Percentiles rank a stretch among this genome's conserved stretches.
Conservation (phyloP, 352 stramenopile species). For the Elongisporangium senticosum region DNA sequence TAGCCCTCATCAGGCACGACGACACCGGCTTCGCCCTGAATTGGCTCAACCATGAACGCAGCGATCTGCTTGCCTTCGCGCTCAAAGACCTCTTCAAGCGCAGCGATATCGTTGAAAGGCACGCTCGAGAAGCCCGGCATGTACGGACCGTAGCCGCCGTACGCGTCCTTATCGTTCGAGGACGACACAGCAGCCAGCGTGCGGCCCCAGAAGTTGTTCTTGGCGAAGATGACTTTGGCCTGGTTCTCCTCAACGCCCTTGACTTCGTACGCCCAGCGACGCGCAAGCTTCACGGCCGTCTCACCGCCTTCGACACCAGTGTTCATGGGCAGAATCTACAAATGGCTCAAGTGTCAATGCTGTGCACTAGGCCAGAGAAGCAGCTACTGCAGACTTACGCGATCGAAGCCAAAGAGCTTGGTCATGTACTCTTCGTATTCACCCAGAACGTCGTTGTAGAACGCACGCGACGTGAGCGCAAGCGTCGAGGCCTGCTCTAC, state of each 20-base stretch:
- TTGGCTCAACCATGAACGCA: constrained; percentile 99
- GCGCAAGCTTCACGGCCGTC: constrained; percentile 96
- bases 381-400: constrained; percentile 27
- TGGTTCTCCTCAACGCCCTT: constrained; percentile 93
- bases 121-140: constrained; percentile 95
- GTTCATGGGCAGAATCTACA: constrained; percentile 97
- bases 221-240: constrained; percentile 93
- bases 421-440: constrained; percentile 98
- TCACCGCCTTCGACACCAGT: constrained; percentile 98
- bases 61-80: constrained; percentile 88
- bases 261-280: constrained; percentile 96
- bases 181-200: constrained; percentile 96
- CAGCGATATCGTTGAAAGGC: constrained; percentile 92
- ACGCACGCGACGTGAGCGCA: constrained; percentile 96
- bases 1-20: constrained; percentile 97
- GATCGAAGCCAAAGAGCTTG: constrained; percentile 96
- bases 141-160: constrained; percentile 94
- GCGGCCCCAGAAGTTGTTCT: constrained; percentile 99
- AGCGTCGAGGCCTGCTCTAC: constrained; percentile 93
- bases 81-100: constrained; percentile 78
- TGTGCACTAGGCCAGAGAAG: constrained; percentile 1
- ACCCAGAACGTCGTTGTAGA: constrained; percentile 97
- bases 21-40: constrained; percentile 98
- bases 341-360: not conserved
- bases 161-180: constrained; percentile 89